These are phyloP conservation scores for Castanea crenata DNA, from an alignment of 306 rosid genomes.

Conservation along the genomic window DNA sequence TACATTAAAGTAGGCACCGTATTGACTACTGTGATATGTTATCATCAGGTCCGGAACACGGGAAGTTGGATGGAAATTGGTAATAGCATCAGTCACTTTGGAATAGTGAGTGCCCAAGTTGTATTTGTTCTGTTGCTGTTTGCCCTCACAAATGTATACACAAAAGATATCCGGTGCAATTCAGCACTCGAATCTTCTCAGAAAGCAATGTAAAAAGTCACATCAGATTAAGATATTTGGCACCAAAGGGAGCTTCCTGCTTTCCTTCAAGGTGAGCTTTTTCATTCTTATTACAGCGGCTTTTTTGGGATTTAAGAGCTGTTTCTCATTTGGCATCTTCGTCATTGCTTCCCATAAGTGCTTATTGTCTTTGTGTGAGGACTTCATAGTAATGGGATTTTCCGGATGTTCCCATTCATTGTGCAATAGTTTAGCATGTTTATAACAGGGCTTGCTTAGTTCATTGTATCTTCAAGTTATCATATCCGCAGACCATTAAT, in stretches of 20 bases:
- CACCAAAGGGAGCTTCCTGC: slow-evolving; percentile 5
- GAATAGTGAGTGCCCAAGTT: slow-evolving; percentile 89
- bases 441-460: background rate
- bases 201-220: slow-evolving; percentile 53
- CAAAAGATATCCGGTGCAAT: slow-evolving; percentile 58
- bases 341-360: background rate
- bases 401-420: slow-evolving; percentile 14
- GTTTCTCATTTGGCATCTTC: slow-evolving; percentile 3
- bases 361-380: background rate
- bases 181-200: slow-evolving; percentile 40
- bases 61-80: slow-evolving; percentile 99
- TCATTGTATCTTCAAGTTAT: background rate
- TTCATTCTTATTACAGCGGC: background rate
- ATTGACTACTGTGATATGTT: slow-evolving; percentile 5
- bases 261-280: slow-evolving; percentile 10
- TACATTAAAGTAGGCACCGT: background rate
- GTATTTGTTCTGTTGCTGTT: slow-evolving; percentile 80
- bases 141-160: slow-evolving; percentile 72
- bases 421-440: slow-evolving; percentile 17
- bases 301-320: slow-evolving; percentile 18
- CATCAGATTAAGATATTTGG: slow-evolving; percentile 5
- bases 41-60: slow-evolving; percentile 65
- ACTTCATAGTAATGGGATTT: slow-evolving; percentile 17
- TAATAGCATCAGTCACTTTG: slow-evolving; percentile 87
- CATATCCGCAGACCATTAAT: too few relatives aligned